Conservation (phyloP, 805 yeast species). For the Candida insectalens region DNA sequence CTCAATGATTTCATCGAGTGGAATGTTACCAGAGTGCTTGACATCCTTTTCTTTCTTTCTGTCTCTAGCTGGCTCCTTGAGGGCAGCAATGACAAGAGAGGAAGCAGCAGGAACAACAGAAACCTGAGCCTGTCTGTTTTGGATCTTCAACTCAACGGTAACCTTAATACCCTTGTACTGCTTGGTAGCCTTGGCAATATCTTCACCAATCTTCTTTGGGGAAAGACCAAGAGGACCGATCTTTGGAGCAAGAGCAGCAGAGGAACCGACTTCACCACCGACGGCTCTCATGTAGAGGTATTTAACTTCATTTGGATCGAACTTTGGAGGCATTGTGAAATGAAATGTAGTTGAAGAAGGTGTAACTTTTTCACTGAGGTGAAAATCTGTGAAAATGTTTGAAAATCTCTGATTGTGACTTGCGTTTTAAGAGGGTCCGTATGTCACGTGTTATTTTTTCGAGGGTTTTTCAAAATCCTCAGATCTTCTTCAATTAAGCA, state of each 20-base stretch:
- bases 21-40: constrained; percentile 98
- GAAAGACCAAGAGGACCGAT: constrained; percentile 99
- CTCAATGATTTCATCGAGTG: constrained; percentile 91
- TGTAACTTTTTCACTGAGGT: too few species aligned
- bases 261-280: constrained; percentile 99
- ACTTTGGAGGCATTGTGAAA: constrained; percentile 55
- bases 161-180: constrained; percentile 98
- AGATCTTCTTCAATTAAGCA: too few species aligned
- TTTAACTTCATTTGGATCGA: constrained; percentile 98
- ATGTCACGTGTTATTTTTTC: too few species aligned
- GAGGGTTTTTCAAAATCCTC: too few species aligned
- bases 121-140: constrained; percentile 99
- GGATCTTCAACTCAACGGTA: constrained; percentile 96
- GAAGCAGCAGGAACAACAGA: constrained; percentile 99
- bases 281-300: constrained; percentile 98
- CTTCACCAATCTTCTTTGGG: constrained; percentile 99
- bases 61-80: constrained; percentile 99
- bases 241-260: constrained; percentile 99
- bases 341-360: too few species aligned
- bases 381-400: neutral
- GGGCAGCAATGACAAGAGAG: constrained; percentile 96
- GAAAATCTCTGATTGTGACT: too few species aligned
- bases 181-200: constrained; percentile 99
- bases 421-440: too few species aligned
- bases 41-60: constrained; percentile 99